A percentile compares a stretch with the other conserved stretches of the same genome.
These are phyloP conservation scores for Capsicum chinense DNA, from an alignment of 257 asterid species.

Conservation along the genomic window DNA sequence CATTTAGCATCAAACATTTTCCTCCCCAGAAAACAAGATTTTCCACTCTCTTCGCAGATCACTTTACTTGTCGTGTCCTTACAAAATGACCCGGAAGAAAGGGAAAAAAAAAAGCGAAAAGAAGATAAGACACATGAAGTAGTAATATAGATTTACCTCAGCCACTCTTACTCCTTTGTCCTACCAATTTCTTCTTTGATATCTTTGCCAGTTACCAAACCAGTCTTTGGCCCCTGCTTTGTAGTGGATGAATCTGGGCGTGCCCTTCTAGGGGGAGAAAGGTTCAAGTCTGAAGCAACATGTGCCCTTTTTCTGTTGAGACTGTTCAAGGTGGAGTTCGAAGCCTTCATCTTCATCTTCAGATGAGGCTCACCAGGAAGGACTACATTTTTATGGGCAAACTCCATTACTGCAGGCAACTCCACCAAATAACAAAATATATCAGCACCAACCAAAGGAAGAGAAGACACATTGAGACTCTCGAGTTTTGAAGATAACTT, in stretches of 20 bases:
- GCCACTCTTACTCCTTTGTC: constrained; percentile 64
- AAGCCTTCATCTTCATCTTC: no score
- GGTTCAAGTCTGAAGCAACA: no score
- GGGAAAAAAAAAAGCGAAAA: not conserved
- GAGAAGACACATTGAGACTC: no score
- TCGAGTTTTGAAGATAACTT: no score
- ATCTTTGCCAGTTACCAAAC: constrained; percentile 78
- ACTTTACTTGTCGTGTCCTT: not conserved
- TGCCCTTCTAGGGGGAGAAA: constrained; percentile 59
- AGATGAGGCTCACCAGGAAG: no score
- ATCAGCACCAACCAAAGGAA: no score
- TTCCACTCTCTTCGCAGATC: not conserved
- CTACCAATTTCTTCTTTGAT: constrained; percentile 67
- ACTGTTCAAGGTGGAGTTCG: no score
- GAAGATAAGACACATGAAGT: not conserved
- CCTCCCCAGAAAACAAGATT: constrained; percentile 15
- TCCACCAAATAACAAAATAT: no score
- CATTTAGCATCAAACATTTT: not conserved
- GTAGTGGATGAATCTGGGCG: constrained; percentile 44
- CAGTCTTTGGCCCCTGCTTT: constrained; percentile 60
- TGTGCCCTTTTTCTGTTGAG: no score
- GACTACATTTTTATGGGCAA: no score
- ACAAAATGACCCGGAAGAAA: not conserved
- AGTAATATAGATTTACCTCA: constrained; percentile 53
- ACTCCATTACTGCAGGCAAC: no score